Evolutionary conservation across 2,329 filamentous ascomycete species (phyloP), one percentile per base, ranked within the genome.

Genomic region (Colletotrichum higginsianum): DNA sequence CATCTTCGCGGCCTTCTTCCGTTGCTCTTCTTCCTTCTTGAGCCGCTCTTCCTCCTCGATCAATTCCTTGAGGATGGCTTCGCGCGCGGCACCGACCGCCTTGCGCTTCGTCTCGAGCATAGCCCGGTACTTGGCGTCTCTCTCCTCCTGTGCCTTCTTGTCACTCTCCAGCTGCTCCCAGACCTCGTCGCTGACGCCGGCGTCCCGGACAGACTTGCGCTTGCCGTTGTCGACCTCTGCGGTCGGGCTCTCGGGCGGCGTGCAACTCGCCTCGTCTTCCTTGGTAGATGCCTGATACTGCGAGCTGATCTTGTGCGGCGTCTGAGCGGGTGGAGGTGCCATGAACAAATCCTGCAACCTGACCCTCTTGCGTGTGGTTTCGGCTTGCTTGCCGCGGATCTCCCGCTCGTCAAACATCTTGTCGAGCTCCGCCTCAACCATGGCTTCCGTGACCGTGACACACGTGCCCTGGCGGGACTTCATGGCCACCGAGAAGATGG

Each of bases 91-190:
- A 2, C 79, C 82, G 18, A 47, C 73, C 68, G 57, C 74, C 11
- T 66, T 76, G 49, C 75, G 74, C 12, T 79, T 77, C 13, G 76
- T 77, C 30, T 81, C 76, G 23, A 81, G 74, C 4, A 85, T 77
- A 2, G 75, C 70, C 2, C 75, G 77, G 11, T 84, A 80, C 35
- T 84, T 80, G 4, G 78, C 76, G 9, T 87, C 81, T 0, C 79
- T 80, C 0, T 79, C 79, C 2, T 80, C 67, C 44, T 62, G 78
- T 75, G 18, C 86, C 81, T 0, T 80, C 79, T 2, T 80, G 78
- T 4, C 80, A 72, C 44, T 84, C 83, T 0, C 81, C 82, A 93
- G 86, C 74, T 91, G 88, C 2, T 85, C 80, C 91, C 91, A 93
- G 1, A 89, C 80, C 7, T 80, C 87, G 58, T 93, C 89, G 5